phyloP scores from a whole-genome alignment of 352 stramenopile genomes.

The Elongisporangium undulatum region DNA sequence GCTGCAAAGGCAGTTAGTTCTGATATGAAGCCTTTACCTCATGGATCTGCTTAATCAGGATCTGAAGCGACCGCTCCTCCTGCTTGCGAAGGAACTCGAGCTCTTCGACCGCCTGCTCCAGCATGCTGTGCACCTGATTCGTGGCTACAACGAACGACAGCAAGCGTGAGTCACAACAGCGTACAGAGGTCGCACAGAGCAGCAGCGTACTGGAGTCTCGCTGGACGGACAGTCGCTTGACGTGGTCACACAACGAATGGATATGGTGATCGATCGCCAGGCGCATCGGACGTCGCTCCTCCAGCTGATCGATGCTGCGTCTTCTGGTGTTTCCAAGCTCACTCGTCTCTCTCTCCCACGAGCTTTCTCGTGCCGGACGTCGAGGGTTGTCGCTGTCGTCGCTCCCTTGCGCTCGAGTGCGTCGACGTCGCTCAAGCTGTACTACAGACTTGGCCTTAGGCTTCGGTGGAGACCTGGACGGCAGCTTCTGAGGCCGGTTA shows the following conservation, averaged over 20 bases:
- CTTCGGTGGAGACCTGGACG: background rate
- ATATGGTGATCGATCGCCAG: constrained; percentile 47
- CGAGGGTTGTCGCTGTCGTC: background rate
- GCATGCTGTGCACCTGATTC: constrained; percentile 34
- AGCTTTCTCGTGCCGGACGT: background rate
- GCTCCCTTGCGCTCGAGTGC: constrained; percentile 1
- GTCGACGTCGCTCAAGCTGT: constrained; percentile 3
- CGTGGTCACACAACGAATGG: constrained; percentile 38
- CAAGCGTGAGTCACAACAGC: background rate
- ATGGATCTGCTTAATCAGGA: constrained; percentile 36
- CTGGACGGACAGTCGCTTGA: constrained; percentile 34
- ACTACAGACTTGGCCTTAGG: background rate
- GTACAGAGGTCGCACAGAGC: background rate
- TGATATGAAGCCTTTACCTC: constrained; percentile 21
- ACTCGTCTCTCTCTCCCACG: background rate
- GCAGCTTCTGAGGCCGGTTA: constrained; percentile 27
- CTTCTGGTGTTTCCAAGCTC: constrained; percentile 3
- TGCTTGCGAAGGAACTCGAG: constrained; percentile 47
- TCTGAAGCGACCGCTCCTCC: constrained; percentile 41
- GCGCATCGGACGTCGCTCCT: constrained; percentile 9
- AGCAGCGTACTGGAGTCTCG: constrained; percentile 33
- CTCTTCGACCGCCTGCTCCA: constrained; percentile 53
- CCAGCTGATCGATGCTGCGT: constrained; percentile 8
- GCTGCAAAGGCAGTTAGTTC: background rate
- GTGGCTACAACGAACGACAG: constrained; percentile 12